phyloP scores from a whole-genome alignment of 2,329 filamentous ascomycete species.

The Cercospora berteroae region DNA sequence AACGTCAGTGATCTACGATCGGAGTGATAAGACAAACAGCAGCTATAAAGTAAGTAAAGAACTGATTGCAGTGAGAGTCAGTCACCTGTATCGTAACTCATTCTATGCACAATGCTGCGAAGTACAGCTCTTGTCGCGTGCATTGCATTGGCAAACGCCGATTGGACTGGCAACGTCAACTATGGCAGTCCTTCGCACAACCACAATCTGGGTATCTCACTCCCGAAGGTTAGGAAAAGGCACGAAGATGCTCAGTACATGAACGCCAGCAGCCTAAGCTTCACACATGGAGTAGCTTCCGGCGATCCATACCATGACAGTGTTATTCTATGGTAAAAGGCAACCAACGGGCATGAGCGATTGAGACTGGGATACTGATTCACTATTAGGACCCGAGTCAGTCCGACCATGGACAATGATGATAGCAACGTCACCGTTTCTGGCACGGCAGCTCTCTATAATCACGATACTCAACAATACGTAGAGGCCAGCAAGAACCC shows the following conservation, averaged over 20 bases:
- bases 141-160: constrained; percentile 16
- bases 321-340: constrained; percentile 40
- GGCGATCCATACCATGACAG: constrained; percentile 47
- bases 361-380: neutral
- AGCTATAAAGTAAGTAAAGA: constrained; percentile 11
- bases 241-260: constrained; percentile 45
- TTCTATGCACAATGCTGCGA: neutral
- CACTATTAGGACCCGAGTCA: constrained; percentile 29
- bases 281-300: constrained; percentile 55
- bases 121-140: constrained; percentile 7
- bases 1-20: neutral
- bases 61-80: neutral
- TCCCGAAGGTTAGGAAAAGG: constrained; percentile 59
- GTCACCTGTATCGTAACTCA: neutral
- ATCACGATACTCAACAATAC: constrained; percentile 31
- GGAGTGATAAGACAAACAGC: neutral
- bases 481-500: constrained; percentile 26
- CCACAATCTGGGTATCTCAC: constrained; percentile 62
- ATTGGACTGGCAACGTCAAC: constrained; percentile 56
- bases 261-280: constrained; percentile 53
- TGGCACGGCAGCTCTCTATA: constrained; percentile 30
- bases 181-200: constrained; percentile 64
- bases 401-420: constrained; percentile 28
- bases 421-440: constrained; percentile 31
- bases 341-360: neutral